These are phyloP conservation scores for Ceratocystis cacaofunesta DNA, from an alignment of 2,329 filamentous ascomycete genomes.

Conservation along the genomic window DNA sequence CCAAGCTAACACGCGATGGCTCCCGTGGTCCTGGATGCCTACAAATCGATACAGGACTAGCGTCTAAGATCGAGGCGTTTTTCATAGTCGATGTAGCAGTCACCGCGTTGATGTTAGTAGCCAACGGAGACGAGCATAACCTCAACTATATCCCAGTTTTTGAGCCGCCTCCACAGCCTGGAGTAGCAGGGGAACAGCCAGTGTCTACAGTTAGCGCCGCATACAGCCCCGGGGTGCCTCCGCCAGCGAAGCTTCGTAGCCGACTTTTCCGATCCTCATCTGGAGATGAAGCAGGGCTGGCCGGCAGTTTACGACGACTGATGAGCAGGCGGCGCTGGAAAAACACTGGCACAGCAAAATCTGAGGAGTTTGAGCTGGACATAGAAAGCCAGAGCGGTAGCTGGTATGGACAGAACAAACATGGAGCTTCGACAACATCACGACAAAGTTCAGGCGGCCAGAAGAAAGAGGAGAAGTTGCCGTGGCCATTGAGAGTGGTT, in stretches of 20 bases:
- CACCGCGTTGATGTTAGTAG: constrained; percentile 44
- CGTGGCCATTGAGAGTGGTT: constrained; percentile 33
- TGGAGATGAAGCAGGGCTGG: constrained; percentile 9
- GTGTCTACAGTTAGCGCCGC: constrained; percentile 15
- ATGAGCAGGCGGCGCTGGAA: constrained; percentile 21
- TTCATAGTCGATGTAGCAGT: constrained; percentile 50
- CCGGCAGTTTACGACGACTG: constrained; percentile 13
- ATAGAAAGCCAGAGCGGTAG: constrained; percentile 43
- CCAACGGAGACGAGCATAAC: constrained; percentile 40
- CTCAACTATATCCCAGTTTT: neutral
- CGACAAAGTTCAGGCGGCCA: constrained; percentile 16
- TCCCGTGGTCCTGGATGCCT: constrained; percentile 38
- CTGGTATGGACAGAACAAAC: constrained; percentile 24
- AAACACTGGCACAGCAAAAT: constrained; percentile 22
- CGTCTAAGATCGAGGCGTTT: constrained; percentile 43
- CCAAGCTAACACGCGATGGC: constrained; percentile 41
- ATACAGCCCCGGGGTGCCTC: neutral
- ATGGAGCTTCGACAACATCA: neutral
- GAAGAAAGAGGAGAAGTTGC: constrained; percentile 27
- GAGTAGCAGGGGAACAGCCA: constrained; percentile 14
- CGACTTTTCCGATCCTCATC: neutral
- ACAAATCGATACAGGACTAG: constrained; percentile 46
- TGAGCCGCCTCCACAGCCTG: constrained; percentile 38
- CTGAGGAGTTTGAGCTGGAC: constrained; percentile 45
- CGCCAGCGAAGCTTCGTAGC: constrained; percentile 8